These are phyloP conservation scores for Trypanosomatidae sp. DNA, from an alignment of 208 protist species.

Conservation along the genomic window DNA sequence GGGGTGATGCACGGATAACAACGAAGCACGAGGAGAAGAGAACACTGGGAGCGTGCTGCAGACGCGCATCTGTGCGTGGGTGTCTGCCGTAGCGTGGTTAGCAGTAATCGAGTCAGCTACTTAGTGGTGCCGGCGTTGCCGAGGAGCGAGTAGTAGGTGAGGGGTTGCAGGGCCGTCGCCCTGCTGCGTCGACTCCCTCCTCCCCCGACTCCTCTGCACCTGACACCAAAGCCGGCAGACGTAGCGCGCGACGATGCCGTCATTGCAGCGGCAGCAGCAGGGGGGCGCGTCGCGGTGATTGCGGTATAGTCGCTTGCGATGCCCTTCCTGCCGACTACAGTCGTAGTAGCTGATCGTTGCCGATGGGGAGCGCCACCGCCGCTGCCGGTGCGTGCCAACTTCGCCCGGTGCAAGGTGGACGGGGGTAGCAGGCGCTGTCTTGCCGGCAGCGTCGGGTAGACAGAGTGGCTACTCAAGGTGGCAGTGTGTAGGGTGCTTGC, in stretches of 20 bases:
- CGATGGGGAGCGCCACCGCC: background rate
- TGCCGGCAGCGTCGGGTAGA: background rate
- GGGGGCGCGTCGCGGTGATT: too few species aligned
- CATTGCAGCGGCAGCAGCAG: background rate
- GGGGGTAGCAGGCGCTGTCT: background rate
- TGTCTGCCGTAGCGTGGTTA: background rate
- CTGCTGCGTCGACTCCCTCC: background rate
- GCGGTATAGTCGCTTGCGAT: too few species aligned
- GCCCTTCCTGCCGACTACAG: background rate
- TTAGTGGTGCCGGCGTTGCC: slow-evolving; percentile 12
- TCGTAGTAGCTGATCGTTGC: background rate
- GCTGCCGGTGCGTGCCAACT: slow-evolving; percentile 25
- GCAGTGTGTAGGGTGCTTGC: background rate
- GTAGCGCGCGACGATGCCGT: background rate
- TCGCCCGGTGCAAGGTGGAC: slow-evolving; percentile 6
- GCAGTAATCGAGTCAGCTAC: background rate
- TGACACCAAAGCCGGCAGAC: background rate
- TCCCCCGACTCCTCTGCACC: background rate
- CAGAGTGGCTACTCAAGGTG: background rate
- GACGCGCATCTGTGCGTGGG: background rate
- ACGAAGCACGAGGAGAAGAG: background rate
- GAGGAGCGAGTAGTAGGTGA: slow-evolving; percentile 15
- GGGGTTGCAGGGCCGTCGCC: background rate
- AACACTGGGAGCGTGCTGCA: background rate
- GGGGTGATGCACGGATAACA: background rate